Evolutionary conservation across 2,329 filamentous ascomycete species (phyloP), one percentile per base, ranked within the genome.

Genomic region (Aspergillus fijiensis): DNA sequence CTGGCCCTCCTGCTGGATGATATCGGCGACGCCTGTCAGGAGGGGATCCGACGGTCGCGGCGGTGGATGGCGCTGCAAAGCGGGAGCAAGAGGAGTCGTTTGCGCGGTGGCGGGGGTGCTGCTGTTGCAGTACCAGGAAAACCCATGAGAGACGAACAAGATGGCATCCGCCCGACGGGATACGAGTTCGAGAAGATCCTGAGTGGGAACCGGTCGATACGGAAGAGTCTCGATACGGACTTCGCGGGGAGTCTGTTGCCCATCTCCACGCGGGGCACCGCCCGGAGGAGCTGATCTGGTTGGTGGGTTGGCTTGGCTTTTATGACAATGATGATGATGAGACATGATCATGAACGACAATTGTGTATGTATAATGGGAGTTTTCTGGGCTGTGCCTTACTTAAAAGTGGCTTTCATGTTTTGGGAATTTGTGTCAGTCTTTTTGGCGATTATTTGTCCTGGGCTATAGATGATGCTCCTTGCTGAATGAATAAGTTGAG

Each of bases 1-100:
- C 69, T 83, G 16, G 81, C 81, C 0, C 71, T 83, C 2, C 73
- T 73, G 1, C 70, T 82, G 14, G 81, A 82, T 52, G 76, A 77
- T 51, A 74, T 79, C 19, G 71, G 74, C 3, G 65, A 72, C 51
- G 70, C 66, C 23, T 72, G 68, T 51, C 70, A 69, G 21, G 65
- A 69, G 48, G 68, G 62, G 1, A 61, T 65, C 1, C 59, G 67
- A 3, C 62, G 65, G 9, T 59, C 69, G 5, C 68, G 66, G 7
- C 63, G 66, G 27, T 73, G 71, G 72, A 49, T 69, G 16, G 66
- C 63, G 19, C 47, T 23, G 27, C 33, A 35, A 10, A 53, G 58
- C 53, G 31, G 56, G 50, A 14, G 52, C 23, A 33, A 60, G 10
- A 33, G 60, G 10, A 5, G 4, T n/a, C 27, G 10, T 27, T 23